Conservation (phyloP, 1,284 basidiomycete genomes). For the Clitocybe nebularis region DNA sequence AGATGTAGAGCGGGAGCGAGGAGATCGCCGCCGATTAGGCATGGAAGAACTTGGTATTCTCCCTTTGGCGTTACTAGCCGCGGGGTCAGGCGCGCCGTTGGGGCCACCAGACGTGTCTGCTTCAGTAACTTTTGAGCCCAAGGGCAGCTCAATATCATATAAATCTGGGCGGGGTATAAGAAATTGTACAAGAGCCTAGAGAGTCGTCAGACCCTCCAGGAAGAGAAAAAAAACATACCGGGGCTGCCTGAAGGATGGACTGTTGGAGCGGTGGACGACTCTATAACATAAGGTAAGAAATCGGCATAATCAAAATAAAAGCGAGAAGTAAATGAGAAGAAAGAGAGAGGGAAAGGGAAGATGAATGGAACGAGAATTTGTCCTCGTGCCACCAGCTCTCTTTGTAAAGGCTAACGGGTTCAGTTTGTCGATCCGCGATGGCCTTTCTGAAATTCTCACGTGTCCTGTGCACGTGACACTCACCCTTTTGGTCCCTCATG, state of each 20-base stretch:
- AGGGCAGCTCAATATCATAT: constrained; percentile 19
- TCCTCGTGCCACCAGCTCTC: background rate
- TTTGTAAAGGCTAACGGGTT: background rate
- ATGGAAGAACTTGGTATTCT: constrained; percentile 19
- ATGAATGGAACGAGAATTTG: background rate
- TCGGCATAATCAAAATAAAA: constrained; percentile 14
- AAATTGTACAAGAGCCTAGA: constrained; percentile 11
- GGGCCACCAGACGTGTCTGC: constrained; percentile 7
- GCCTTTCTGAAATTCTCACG: background rate
- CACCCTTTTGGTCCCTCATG: constrained; percentile 1
- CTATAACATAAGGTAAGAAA: constrained; percentile 24
- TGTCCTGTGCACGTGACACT: background rate
- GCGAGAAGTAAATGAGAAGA: constrained; percentile 7
- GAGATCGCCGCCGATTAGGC: constrained; percentile 19
- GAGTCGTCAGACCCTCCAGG: constrained; percentile 16
- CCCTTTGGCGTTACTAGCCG: constrained; percentile 22
- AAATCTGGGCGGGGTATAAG: constrained; percentile 14
- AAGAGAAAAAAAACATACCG: constrained; percentile 14
- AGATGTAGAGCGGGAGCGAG: constrained; percentile 18
- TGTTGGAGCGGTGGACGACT: constrained; percentile 9
- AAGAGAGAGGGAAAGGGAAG: background rate
- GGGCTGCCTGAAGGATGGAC: constrained; percentile 9
- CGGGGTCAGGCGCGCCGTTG: constrained; percentile 14
- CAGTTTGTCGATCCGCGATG: background rate
- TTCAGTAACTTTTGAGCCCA: constrained; percentile 9